Percentiles rank a stretch among this genome's conserved stretches.
Evolutionary conservation across 208 protist genomes (phyloP).

Genomic region (Crithidia bombi): DNA sequence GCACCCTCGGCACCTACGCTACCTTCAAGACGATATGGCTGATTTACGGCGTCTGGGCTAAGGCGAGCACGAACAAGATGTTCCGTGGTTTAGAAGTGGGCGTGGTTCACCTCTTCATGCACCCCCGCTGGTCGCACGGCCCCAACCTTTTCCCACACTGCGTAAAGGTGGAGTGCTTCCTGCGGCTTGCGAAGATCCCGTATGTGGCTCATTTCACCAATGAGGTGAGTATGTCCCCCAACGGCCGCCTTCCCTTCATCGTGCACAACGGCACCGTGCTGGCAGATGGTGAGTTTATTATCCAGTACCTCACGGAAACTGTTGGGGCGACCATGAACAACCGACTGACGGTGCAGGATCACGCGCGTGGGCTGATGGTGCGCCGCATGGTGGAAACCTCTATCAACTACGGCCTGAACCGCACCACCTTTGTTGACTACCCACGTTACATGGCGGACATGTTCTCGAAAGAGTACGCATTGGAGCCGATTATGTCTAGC

Average conservation of each 20-base stretch:
- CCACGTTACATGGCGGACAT: constrained; percentile 57
- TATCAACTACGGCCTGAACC: constrained; percentile 71
- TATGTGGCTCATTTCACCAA: constrained; percentile 75
- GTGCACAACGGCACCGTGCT: constrained; percentile 58
- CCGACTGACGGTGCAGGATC: constrained; percentile 51
- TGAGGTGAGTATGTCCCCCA: constrained; percentile 62
- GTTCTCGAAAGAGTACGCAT: constrained; percentile 59
- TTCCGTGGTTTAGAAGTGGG: constrained; percentile 57
- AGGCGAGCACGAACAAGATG: constrained; percentile 28
- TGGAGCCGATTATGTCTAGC: constrained; percentile 46
- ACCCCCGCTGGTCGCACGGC: constrained; percentile 74
- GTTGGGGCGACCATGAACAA: constrained; percentile 57
- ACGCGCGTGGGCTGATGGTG: constrained; percentile 53
- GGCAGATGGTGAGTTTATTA: constrained; percentile 62
- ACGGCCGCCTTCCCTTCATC: constrained; percentile 65
- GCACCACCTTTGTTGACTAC: constrained; percentile 62
- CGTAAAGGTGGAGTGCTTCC: constrained; percentile 72
- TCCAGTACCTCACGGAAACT: constrained; percentile 61
- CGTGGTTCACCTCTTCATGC: constrained; percentile 71
- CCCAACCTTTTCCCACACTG: constrained; percentile 74
- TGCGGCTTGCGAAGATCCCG: constrained; percentile 71
- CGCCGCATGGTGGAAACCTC: constrained; percentile 66
- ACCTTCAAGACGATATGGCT: constrained; percentile 37
- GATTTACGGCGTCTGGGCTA: constrained; percentile 26
- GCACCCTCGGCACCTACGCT: constrained; percentile 37